Evolutionary conservation across 345 rosid genomes (phyloP), one percentile per base, ranked within the genome.

Genomic region (Pistacia integerrima): DNA sequence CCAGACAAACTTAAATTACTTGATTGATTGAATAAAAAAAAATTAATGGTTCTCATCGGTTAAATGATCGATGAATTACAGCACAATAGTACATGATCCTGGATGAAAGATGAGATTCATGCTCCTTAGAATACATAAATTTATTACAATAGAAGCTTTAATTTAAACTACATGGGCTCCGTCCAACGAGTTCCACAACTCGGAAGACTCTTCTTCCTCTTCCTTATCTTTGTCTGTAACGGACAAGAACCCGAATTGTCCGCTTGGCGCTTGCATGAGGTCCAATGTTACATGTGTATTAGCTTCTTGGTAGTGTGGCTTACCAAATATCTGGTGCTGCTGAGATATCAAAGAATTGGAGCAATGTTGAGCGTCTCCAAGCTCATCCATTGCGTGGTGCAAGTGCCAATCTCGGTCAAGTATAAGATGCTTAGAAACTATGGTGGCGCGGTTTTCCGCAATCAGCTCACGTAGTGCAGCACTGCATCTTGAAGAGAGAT

Each of bases 391-490:
- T 10, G 66, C 64, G 51, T 72, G 77, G 64, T 77, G 76, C 46
- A 22, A 18, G 25, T 80, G 76, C 81, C 76, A 70, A 49, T 79
- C 76, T 30, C 74, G 75, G 18, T 84, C 81, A 13, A 79, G 75
- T 35, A 88, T 14, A 7, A 81, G 84, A 73, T 85, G 88, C 25
- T 75, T 67, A 5, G 87, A 77, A 7, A 85, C 69, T 2, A 81
- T 60, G 30, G 90, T 44, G 2, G 88, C 85, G 7, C 90, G 89
- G 61, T 87, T 78, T 52, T 89, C 90, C 0, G 83, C 89, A 9
- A 89, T 87, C 17, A 89, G 75, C 63, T 89, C 90, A 4, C 75
- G 71, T 0, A 87, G 70, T 0, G 93, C 91, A 12, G 88, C 91
- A 1, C 91, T 86, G 16, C 87, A 86, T 83, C 88, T 76, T 3